Percentiles rank a stretch among this genome's conserved stretches.
phyloP scores from a whole-genome alignment of 177 flowering plant genomes.

The Vitis hybrid region DNA sequence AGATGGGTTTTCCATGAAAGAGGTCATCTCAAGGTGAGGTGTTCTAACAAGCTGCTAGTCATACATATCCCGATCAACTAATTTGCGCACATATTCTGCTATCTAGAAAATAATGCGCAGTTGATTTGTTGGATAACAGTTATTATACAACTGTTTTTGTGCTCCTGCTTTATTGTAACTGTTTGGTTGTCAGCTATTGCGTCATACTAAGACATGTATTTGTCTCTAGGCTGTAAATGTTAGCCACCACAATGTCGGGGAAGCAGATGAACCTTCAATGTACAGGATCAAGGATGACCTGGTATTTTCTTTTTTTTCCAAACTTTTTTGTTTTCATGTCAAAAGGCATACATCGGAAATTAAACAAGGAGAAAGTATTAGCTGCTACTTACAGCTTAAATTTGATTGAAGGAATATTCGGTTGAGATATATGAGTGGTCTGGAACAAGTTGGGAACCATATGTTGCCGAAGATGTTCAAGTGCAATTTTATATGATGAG shows the following conservation, averaged over 20 bases:
- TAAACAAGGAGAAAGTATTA: background rate
- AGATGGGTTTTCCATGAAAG: constrained; percentile 99
- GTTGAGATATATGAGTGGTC: constrained; percentile 97
- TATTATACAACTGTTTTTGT: background rate
- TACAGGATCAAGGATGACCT: constrained; percentile 94
- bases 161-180: background rate
- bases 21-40: constrained; percentile 88
- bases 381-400: constrained; percentile 10
- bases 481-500: constrained; percentile 99
- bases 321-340: background rate
- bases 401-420: constrained; percentile 67
- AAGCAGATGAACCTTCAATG: constrained; percentile 74
- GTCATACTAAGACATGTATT: background rate
- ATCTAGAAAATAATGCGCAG: background rate
- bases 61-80: background rate
- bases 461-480: constrained; percentile 89
- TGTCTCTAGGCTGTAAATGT: constrained; percentile 76
- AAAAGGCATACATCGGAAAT: background rate
- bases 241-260: constrained; percentile 80
- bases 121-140: background rate
- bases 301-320: constrained; percentile 39
- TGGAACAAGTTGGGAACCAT: constrained; percentile 92
- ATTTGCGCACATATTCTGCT: too few relatives aligned
- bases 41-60: background rate
- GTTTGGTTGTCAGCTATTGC: background rate